Percentiles rank a stretch among this genome's conserved stretches.
phyloP scores from a whole-genome alignment of 768 basidiomycete genomes.

The Dictyophora rubrovolvata region DNA sequence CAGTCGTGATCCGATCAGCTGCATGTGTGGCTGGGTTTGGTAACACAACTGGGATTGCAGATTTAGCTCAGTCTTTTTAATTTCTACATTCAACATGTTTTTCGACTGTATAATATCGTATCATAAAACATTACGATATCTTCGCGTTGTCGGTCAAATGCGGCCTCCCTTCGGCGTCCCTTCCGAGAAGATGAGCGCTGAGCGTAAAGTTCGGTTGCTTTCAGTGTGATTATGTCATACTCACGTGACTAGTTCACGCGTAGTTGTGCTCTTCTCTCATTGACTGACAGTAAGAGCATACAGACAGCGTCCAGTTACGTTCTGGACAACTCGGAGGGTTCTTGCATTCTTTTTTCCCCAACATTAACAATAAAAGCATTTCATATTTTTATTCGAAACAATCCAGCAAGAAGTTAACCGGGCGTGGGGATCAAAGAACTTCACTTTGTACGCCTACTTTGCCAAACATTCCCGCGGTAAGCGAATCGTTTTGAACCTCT shows the following conservation, averaged over 20 bases:
- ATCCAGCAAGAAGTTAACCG: not conserved
- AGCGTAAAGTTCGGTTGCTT: not conserved
- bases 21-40: slow-evolving; percentile 65
- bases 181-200: not conserved
- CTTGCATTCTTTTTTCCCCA: not conserved
- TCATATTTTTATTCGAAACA: not conserved
- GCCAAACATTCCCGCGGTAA: slow-evolving; percentile 11
- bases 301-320: not conserved
- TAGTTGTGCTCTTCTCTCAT: slow-evolving; percentile 1
- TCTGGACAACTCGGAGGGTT: not conserved
- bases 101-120: too few relatives aligned
- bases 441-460: slow-evolving; percentile 7
- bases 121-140: too few relatives aligned
- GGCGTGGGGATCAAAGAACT: slow-evolving; percentile 5
- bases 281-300: not conserved
- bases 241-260: slow-evolving; percentile 8
- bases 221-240: not conserved
- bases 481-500: not conserved
- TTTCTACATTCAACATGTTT: too few relatives aligned
- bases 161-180: not conserved
- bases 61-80: slow-evolving; percentile 10
- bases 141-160: too few relatives aligned
- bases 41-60: slow-evolving; percentile 61
- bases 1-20: slow-evolving; percentile 40
- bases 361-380: not conserved